Percentiles rank a stretch among this genome's conserved stretches.
Conservation (phyloP, 257 asterid genomes). For the Przewalskia tangutica region DNA sequence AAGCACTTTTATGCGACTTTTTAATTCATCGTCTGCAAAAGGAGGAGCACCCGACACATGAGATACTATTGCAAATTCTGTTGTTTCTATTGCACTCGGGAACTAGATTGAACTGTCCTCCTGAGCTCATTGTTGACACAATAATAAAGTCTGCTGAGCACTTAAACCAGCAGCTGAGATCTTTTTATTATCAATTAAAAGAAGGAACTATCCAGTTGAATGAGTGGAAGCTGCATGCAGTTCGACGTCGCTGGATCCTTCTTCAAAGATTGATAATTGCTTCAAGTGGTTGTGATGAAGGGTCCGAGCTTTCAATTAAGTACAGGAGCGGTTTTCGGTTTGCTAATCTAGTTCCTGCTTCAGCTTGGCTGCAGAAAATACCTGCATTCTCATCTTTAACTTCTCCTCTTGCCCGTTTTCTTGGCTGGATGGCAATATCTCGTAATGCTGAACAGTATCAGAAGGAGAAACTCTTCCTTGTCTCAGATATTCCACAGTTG, state of each 20-base stretch:
- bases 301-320: constrained; percentile 36
- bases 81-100: constrained; percentile 86
- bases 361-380: constrained; percentile 74
- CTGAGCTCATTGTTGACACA: constrained; percentile 71
- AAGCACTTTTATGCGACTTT: constrained; percentile 63
- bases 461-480: constrained; percentile 80
- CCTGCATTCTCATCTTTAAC: constrained; percentile 61
- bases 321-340: constrained; percentile 56
- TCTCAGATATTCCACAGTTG: constrained; percentile 69
- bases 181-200: constrained; percentile 40
- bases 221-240: constrained; percentile 47
- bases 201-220: constrained; percentile 46
- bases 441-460: constrained; percentile 77
- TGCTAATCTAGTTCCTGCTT: constrained; percentile 74
- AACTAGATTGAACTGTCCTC: constrained; percentile 60
- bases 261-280: constrained; percentile 77
- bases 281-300: constrained; percentile 79
- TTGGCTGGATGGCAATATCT: constrained; percentile 96
- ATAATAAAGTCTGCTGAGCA: constrained; percentile 64
- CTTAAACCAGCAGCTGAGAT: constrained; percentile 43
- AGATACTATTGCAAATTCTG: constrained; percentile 82
- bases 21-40: constrained; percentile 50
- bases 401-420: constrained; percentile 70
- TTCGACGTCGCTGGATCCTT: constrained; percentile 69
- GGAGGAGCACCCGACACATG: constrained; percentile 62